Evolutionary conservation across 805 yeast species (phyloP), one percentile per base, ranked within the genome.

Genomic region (Kodamaea jinghongensis): DNA sequence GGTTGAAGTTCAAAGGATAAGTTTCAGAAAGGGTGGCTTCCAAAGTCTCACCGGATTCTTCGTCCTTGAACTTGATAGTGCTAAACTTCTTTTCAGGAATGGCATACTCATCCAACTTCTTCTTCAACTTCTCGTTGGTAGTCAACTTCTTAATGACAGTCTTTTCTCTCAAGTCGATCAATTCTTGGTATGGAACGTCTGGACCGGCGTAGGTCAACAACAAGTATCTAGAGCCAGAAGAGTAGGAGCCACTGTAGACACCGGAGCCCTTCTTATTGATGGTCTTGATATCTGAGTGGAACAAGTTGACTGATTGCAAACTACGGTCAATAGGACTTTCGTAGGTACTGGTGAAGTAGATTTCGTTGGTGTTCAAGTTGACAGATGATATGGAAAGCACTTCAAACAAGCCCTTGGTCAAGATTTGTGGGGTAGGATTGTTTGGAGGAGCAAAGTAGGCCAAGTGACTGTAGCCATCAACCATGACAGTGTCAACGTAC

Each of bases 321-420:
- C 90, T 96, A 60, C 96, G 75, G 58, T 93, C 96, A 14, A 79
- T 78, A 0, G 96, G 80, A 1, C 90, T 79, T 47, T 79, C 79
- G 54, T 78, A 76, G 0, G 98, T 87, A 4, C 91, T 82, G 6
- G 80, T 55, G 57, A 80, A 93, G 51, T 73, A 82, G 2, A 85
- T 60, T 4, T 60, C 56, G 39, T 76, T 67, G 3, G 59, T 61
- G n/a, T 60, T 69, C 28, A 58, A 51, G 43, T 80, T 79, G 51
- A 67, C 80, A 2, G 82, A 66, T 2, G 84, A 79, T 1, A 87
- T 90, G 32, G 49, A 75, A 17, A 77, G 84, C n/a, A 93, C 95
- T 60, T 93, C 99, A 96, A 96, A 93, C 1, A 74, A 63, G 5
- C 99, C 99, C 1, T 50, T 42, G 5, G 95, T 71, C 15, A 83